These are phyloP conservation scores for Pelargonium nanum DNA, from an alignment of 345 rosid species.

Conservation along the genomic window DNA sequence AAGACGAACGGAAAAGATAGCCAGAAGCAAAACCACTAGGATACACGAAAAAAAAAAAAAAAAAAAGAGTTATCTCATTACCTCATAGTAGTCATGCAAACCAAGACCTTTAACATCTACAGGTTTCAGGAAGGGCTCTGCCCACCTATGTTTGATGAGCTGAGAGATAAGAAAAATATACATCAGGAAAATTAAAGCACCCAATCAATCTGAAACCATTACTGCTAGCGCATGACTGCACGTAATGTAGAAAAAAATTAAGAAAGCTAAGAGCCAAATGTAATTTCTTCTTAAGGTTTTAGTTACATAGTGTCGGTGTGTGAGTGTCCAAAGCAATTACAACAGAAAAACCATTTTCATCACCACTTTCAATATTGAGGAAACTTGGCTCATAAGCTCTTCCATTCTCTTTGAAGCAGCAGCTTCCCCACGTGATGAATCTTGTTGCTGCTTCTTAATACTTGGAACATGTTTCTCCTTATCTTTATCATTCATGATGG, in stretches of 20 bases:
- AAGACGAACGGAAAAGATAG: not conserved
- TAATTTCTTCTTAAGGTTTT: no score
- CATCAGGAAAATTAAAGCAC: not conserved
- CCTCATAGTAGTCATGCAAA: constrained; percentile 78
- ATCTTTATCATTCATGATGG: constrained; percentile 37
- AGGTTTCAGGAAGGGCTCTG: constrained; percentile 79
- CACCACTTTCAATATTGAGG: constrained; percentile 50
- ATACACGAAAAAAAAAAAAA: not conserved
- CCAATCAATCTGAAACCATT: not conserved
- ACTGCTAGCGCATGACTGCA: no score
- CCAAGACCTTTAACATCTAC: constrained; percentile 83
- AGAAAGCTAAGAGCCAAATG: no score
- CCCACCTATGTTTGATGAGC: constrained; percentile 83
- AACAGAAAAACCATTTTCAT: not conserved
- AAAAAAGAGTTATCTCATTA: constrained; percentile 8
- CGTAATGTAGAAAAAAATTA: no score
- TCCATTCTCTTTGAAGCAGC: constrained; percentile 81
- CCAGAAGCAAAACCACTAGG: not conserved
- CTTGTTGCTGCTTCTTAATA: constrained; percentile 54
- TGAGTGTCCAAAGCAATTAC: constrained; percentile 1
- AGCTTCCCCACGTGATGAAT: constrained; percentile 48
- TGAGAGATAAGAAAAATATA: constrained; percentile 16
- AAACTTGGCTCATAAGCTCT: constrained; percentile 73
- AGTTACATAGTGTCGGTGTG: no score
- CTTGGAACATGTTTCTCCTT: constrained; percentile 36